These are phyloP conservation scores for Coemansia sp. DNA, from an alignment of 192 early-diverging fungal genomes.

Conservation along the genomic window DNA sequence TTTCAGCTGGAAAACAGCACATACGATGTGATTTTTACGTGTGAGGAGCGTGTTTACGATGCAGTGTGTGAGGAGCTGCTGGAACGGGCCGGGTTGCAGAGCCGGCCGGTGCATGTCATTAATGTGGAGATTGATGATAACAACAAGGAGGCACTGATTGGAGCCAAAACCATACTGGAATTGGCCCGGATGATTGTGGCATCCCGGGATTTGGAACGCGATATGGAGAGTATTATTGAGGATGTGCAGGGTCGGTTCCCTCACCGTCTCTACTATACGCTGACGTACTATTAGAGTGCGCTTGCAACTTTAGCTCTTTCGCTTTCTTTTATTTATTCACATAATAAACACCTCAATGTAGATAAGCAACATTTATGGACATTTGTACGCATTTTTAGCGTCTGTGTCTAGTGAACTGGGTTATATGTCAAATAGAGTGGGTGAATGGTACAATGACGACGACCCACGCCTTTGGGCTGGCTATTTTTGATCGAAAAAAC, in stretches of 20 bases:
- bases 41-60: conserved; percentile 94
- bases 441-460: too few relatives aligned
- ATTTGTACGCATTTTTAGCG: too few relatives aligned
- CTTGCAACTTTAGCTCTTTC: too few relatives aligned
- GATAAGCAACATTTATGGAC: too few relatives aligned
- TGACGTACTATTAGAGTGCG: conserved; percentile 57
- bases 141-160: conserved; percentile 78
- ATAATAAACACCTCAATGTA: too few relatives aligned
- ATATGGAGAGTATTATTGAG: conserved; percentile 78
- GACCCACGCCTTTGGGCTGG: too few relatives aligned
- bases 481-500: neutral
- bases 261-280: conserved; percentile 60
- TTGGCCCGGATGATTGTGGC: conserved; percentile 61
- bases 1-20: conserved; percentile 71
- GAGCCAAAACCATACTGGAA: conserved; percentile 79
- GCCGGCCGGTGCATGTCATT: conserved; percentile 81
- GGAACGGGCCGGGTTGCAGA: conserved; percentile 62
- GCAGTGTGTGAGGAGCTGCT: conserved; percentile 87
- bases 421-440: too few relatives aligned
- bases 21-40: conserved; percentile 94
- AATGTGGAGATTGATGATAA: conserved; percentile 98
- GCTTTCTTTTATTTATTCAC: too few relatives aligned
- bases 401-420: too few relatives aligned
- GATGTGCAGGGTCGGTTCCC: conserved; percentile 59
- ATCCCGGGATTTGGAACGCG: conserved; percentile 74